A percentile compares a stretch with the other conserved stretches of the same genome.
These are phyloP conservation scores for Leccinum aurantiacum DNA, from an alignment of 768 basidiomycete genomes.

Conservation along the genomic window DNA sequence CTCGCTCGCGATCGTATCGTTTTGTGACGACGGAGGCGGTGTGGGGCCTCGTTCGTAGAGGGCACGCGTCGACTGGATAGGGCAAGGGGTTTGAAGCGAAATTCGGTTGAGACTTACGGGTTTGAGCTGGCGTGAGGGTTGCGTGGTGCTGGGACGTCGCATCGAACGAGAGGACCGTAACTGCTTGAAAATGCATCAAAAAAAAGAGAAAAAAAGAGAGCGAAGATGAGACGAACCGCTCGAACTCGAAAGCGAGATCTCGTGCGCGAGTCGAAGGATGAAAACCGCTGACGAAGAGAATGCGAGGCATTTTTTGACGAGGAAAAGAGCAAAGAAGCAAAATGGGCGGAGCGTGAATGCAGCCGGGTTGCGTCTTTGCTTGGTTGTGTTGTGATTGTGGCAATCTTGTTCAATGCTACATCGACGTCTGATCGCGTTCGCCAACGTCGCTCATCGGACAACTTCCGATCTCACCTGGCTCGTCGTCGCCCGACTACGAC, in stretches of 20 bases:
- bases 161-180: constrained; percentile 80
- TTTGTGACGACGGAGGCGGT: constrained; percentile 23
- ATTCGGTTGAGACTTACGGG: constrained; percentile 63
- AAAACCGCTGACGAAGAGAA: constrained; percentile 86
- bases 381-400: constrained; percentile 40
- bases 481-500: constrained; percentile 33
- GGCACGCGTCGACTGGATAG: constrained; percentile 40
- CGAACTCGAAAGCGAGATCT: constrained; percentile 85
- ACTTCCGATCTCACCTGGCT: constrained; percentile 44
- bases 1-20: constrained; percentile 33
- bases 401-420: background rate
- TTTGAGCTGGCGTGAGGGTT: constrained; percentile 72
- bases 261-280: constrained; percentile 79
- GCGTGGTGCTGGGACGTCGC: constrained; percentile 87
- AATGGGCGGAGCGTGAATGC: constrained; percentile 34
- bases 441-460: constrained; percentile 36
- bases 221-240: constrained; percentile 49
- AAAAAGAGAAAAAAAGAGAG: background rate
- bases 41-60: constrained; percentile 32
- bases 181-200: constrained; percentile 37
- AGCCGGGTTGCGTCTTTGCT: constrained; percentile 17
- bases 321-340: constrained; percentile 19
- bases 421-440: constrained; percentile 21
- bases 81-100: constrained; percentile 33
- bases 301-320: constrained; percentile 60